These are phyloP conservation scores for Metschnikowia lunata DNA, from an alignment of 805 yeast genomes.

Conservation along the genomic window DNA sequence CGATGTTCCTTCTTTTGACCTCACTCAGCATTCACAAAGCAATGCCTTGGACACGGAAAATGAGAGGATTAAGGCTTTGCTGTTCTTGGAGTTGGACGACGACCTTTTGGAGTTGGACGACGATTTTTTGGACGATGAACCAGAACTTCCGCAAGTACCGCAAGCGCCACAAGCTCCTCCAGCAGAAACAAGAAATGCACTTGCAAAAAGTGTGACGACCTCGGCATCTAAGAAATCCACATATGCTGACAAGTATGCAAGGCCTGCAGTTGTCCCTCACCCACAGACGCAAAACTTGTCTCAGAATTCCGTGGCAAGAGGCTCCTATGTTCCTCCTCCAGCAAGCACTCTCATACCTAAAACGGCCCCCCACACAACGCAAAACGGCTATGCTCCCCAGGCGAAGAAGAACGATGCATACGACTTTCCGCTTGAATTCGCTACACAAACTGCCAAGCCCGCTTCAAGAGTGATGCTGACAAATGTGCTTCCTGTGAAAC, in stretches of 20 bases:
- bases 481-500: not conserved
- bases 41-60: not conserved
- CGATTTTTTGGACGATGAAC: constrained; percentile 30
- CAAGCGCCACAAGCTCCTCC: not conserved
- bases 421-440: constrained; percentile 61
- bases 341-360: constrained; percentile 2
- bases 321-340: constrained; percentile 8
- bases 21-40: not conserved
- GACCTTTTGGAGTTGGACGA: constrained; percentile 34
- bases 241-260: constrained; percentile 3
- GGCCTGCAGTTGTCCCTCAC: constrained; percentile 4
- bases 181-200: not conserved
- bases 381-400: not conserved
- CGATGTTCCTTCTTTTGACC: not conserved
- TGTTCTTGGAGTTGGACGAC: constrained; percentile 25
- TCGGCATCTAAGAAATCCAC: not conserved
- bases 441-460: constrained; percentile 39
- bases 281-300: not conserved
- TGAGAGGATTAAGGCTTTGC: constrained; percentile 11
- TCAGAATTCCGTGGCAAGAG: not conserved
- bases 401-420: constrained; percentile 58
- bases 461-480: constrained; percentile 30
- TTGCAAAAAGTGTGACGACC: not conserved
- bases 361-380: not conserved
- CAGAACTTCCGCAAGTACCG: not conserved